phyloP scores from a whole-genome alignment of 2,329 filamentous ascomycete genomes.

The Microcyclosporella mali region DNA sequence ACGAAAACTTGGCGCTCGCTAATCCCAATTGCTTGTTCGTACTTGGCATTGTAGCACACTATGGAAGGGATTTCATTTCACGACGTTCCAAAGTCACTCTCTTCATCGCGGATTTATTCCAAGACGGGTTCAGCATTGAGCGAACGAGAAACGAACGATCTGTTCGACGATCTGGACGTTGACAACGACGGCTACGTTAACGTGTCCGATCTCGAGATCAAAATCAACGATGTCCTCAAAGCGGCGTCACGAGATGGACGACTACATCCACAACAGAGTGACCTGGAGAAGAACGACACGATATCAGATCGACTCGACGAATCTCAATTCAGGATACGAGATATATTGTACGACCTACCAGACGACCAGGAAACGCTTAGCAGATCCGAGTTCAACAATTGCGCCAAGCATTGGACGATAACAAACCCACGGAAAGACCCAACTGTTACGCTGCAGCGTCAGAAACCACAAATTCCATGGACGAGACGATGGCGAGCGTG shows the following conservation, averaged over 20 bases:
- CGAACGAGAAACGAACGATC: conserved; percentile 47
- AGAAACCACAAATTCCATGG: conserved; percentile 35
- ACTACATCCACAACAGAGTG: conserved; percentile 41
- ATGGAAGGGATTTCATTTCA: no score
- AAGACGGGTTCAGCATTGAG: no score
- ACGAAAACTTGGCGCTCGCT: no score
- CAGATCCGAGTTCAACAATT: conserved; percentile 39
- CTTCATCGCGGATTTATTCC: no score
- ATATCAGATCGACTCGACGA: not conserved
- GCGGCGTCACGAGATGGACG: conserved; percentile 45
- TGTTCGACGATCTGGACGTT: conserved; percentile 49
- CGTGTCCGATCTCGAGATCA: conserved; percentile 48
- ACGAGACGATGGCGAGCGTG: conserved; percentile 46
- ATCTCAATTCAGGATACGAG: conserved; percentile 4
- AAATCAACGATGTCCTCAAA: conserved; percentile 49
- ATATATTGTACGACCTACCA: conserved; percentile 29
- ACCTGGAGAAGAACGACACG: conserved; percentile 10
- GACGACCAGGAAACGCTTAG: conserved; percentile 45
- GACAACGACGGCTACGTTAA: conserved; percentile 49
- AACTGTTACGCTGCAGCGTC: conserved; percentile 49
- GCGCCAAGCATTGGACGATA: conserved; percentile 47
- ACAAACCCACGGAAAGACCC: conserved; percentile 57
- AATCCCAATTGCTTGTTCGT: no score
- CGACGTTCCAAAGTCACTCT: no score
- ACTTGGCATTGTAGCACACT: no score